These are phyloP conservation scores for Mycena haematopus DNA, from an alignment of 768 basidiomycete genomes.

Conservation along the genomic window DNA sequence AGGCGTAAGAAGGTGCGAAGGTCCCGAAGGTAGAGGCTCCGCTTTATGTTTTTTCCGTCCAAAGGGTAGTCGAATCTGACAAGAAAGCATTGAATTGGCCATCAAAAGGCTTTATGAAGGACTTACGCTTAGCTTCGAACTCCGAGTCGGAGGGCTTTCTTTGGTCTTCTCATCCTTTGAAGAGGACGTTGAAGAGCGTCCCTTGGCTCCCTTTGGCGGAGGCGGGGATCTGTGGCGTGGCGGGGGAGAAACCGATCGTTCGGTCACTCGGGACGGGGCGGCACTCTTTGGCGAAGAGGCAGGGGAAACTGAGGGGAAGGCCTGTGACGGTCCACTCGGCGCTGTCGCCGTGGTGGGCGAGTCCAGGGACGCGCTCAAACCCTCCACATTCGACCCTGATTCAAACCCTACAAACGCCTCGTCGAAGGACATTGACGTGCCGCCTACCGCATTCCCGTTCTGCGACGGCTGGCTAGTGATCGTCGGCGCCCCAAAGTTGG, in stretches of 20 bases:
- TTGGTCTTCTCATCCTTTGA: constrained; percentile 67
- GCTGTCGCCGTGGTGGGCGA: constrained; percentile 43
- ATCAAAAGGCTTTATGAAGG: neutral
- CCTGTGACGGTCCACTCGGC: constrained; percentile 26
- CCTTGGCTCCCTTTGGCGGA: constrained; percentile 53
- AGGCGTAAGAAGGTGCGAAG: constrained; percentile 46
- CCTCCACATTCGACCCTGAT: constrained; percentile 43
- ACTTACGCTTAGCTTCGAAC: constrained; percentile 82
- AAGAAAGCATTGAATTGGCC: neutral
- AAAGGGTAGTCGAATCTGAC: constrained; percentile 80
- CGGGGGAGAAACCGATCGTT: constrained; percentile 43
- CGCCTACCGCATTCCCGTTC: constrained; percentile 18
- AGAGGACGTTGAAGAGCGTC: constrained; percentile 67
- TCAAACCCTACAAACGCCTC: constrained; percentile 63
- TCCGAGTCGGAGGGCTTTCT: constrained; percentile 55
- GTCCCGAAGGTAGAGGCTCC: constrained; percentile 50
- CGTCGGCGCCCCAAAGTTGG: constrained; percentile 16
- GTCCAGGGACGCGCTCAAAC: constrained; percentile 47
- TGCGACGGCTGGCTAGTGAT: constrained; percentile 4
- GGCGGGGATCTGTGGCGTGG: constrained; percentile 50
- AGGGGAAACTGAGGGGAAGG: constrained; percentile 24
- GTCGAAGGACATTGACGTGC: constrained; percentile 47
- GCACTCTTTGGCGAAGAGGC: constrained; percentile 20
- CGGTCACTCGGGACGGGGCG: constrained; percentile 33
- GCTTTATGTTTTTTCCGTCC: constrained; percentile 74